Evolutionary conservation across 805 yeast species (phyloP), one percentile per base, ranked within the genome.

Genomic region (Cyberlindnera bimundalis): DNA sequence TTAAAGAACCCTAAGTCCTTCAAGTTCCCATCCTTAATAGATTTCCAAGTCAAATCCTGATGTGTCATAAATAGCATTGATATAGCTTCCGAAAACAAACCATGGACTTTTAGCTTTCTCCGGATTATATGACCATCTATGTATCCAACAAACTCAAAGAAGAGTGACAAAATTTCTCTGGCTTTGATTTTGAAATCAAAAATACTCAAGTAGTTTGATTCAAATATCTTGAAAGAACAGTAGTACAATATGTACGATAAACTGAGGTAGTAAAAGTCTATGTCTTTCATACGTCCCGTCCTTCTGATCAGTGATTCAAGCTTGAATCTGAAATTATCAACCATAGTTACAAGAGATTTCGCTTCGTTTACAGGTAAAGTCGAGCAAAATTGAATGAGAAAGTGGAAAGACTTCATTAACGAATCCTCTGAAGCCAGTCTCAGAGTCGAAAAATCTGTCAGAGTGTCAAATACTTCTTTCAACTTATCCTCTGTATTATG

Each of bases 311-410:
- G 23, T 4, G 45, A 26, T 17, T 56, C 56, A 9, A 56, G 35
- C 14, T 42, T 47, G 35, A 45, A 35, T 15, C 35, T 43, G 29
- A 53, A 53, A 20, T 50, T 44, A 28, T 56, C 59, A 15, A 50
- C 33, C 32, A 53, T 34, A 1, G 40, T 35, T 0, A 53, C 27
- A n/a, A 55, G 37, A 1, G 50, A 44, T 14, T 39, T 46, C 1
- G 51, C 40, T 13, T 50, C 46, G 14, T 14, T 10, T 2, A 40
- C 42, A 5, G 44, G 39, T 3, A 45, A 19, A 17, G 20, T 41
- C 3, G 42, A 40, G 29, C 55, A 46, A 19, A 56, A 46, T 17
- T 35, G 53, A 26, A 54, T 19, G 6, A 48, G 27, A 1, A 18
- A 16, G 12, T 41, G 39, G 29, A 51, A 29, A 9, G 45, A 33